Base-by-base conservation (phyloP, 441 rosid species). In the Dalechampia spathulata region DNA sequence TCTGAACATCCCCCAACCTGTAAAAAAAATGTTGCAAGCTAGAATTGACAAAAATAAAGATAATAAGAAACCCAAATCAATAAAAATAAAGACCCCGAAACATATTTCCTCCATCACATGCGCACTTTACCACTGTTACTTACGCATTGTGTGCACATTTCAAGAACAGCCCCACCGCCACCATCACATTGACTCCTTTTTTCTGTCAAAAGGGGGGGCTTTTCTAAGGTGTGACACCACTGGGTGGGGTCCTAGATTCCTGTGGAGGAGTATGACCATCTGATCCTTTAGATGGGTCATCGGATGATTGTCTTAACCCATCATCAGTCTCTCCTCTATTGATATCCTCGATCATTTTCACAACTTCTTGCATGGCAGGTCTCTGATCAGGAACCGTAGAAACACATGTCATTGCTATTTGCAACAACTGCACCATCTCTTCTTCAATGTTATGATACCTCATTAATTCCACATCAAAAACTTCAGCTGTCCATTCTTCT, bases 401-500 rank as follows among this genome's bases (percentile, higher is more conserved):
- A 0, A 88, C 97, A 53, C 98, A 92, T 0, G 83, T 69, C 96
- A 92, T 92, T 1, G 98, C 98, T 5, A 89, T 83, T 55, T 92
- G 98, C 49, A 92, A 75, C 64, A 92, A 68, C 75, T 89, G 98
- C 41, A 92, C 98, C 98, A 92, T 92, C 73, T 92, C 96, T 63
- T 92, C 98, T 63, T 92, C 98, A 0, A 89, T 85, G 80, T 82
- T 86, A 43, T 83, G 87, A 49, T 84, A 79, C 58, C 95, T 72
- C 94, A 86, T 83, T 13, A 92, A 63, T 78, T 92, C 98, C 49
- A 83, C 91, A 0, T 92, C 98, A 21, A 92, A 92, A 0, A 92
- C 98, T 75, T 86, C 98, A 0, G 98, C 96, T 7, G 98, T 92
- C 98, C 98, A 92, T 59, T 89, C 98, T 67, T 91, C 98, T 1